Percentiles rank a stretch among this genome's conserved stretches.
These are phyloP conservation scores for Wickerhamomyces silvicola DNA, from an alignment of 805 yeast genomes.

Conservation along the genomic window DNA sequence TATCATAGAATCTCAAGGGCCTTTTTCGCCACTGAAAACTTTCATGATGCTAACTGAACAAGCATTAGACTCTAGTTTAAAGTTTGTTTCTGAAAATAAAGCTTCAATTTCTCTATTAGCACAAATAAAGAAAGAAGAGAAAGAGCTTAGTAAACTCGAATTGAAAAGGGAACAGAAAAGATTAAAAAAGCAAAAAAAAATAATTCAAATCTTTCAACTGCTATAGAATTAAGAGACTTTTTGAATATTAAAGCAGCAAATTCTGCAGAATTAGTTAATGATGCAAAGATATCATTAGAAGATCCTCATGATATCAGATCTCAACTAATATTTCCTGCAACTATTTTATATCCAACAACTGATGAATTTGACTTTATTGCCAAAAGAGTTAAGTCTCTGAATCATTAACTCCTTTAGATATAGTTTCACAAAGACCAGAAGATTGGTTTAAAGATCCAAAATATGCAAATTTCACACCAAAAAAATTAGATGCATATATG, in stretches of 20 bases:
- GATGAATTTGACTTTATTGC: constrained; percentile 81
- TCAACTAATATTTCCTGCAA: constrained; percentile 74
- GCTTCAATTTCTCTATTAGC: constrained; percentile 43
- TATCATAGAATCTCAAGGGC: constrained; percentile 82
- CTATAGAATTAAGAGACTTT: constrained; percentile 56
- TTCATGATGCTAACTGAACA: constrained; percentile 70
- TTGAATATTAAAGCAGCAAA: constrained; percentile 40
- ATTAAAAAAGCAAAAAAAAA: constrained; percentile 33
- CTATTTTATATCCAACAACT: constrained; percentile 73
- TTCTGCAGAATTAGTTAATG: constrained; percentile 52
- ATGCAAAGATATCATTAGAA: constrained; percentile 51
- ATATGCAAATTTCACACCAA: constrained; percentile 51
- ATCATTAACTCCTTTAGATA: constrained; percentile 55
- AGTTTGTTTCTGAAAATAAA: constrained; percentile 51
- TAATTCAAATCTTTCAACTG: constrained; percentile 47
- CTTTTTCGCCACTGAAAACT: constrained; percentile 56
- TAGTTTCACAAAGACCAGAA: constrained; percentile 59
- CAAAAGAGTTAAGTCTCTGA: constrained; percentile 73
- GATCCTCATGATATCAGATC: constrained; percentile 65
- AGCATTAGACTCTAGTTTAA: constrained; percentile 58
- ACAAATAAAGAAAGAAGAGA: constrained; percentile 35
- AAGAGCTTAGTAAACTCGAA: constrained; percentile 23
- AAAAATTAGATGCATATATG: constrained; percentile 65
- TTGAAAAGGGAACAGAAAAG: constrained; percentile 26
- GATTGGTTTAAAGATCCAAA: constrained; percentile 59